phyloP scores from a whole-genome alignment of 2,329 filamentous ascomycete genomes.

The Alternaria viburni region DNA sequence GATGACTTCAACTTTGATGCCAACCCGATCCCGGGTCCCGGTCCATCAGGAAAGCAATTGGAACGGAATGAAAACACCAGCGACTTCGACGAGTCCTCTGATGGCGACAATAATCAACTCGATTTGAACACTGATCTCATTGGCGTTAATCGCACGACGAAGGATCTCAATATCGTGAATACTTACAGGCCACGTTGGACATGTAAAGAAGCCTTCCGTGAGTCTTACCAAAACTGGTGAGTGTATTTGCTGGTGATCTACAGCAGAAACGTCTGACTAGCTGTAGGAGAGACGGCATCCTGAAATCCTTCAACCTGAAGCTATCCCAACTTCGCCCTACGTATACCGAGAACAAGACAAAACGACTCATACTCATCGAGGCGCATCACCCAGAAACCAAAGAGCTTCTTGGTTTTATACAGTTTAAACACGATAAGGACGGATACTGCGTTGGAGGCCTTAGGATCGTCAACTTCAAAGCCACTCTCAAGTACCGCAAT shows the following conservation, averaged over 20 bases:
- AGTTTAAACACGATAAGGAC: neutral
- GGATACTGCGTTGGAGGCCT: neutral
- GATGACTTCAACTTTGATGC: too few species aligned
- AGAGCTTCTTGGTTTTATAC: conserved; percentile 17
- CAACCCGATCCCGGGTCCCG: too few species aligned
- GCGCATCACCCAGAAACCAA: neutral
- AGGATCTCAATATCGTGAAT: neutral
- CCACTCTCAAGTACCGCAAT: neutral
- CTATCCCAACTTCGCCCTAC: conserved; percentile 4
- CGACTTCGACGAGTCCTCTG: too few species aligned
- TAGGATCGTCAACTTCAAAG: neutral
- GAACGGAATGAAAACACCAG: too few species aligned
- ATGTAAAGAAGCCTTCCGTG: neutral
- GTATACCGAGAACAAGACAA: neutral
- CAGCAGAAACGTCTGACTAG: too few species aligned
- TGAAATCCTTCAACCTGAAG: conserved; percentile 9
- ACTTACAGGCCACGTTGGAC: neutral
- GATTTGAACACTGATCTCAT: neutral
- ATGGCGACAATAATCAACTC: too few species aligned
- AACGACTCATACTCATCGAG: neutral
- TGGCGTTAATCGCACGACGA: neutral
- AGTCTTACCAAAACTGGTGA: neutral
- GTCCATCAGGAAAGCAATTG: too few species aligned
- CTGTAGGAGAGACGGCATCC: conserved; percentile 17
- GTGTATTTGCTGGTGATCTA: too few species aligned